A percentile compares a stretch with the other conserved stretches of the same genome.
phyloP scores from a whole-genome alignment of 1,139 yeast species.

The Debaryomycetaceae sp. region DNA sequence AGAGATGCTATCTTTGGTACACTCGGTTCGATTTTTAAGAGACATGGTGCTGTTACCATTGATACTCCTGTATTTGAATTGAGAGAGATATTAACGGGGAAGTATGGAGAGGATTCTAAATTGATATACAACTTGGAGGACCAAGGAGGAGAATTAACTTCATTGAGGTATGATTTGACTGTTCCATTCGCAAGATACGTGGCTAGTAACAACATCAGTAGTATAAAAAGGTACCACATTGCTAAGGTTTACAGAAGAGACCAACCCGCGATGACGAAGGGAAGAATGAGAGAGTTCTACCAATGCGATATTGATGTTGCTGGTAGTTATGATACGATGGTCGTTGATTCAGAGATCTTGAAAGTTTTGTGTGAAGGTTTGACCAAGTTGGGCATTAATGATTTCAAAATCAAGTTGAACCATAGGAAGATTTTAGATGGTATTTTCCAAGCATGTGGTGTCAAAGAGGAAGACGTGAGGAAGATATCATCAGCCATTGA shows the following conservation, averaged over 20 bases:
- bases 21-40: conserved; percentile 71
- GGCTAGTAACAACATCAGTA: conserved; percentile 88
- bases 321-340: conserved; percentile 88
- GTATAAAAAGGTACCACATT: conserved; percentile 90
- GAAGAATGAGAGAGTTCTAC: conserved; percentile 98
- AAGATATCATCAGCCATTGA: conserved; percentile 93
- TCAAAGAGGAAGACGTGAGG: conserved; percentile 88
- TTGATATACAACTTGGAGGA: conserved; percentile 92
- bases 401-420: conserved; percentile 86
- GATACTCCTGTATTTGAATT: conserved; percentile 97
- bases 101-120: conserved; percentile 97
- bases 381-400: conserved; percentile 74
- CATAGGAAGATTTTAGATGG: conserved; percentile 96
- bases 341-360: conserved; percentile 90
- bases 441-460: conserved; percentile 92
- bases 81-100: conserved; percentile 91
- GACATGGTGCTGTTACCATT: conserved; percentile 96
- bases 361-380: conserved; percentile 82
- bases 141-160: conserved; percentile 97
- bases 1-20: conserved; percentile 82
- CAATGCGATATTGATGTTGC: conserved; percentile 98
- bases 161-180: conserved; percentile 91
- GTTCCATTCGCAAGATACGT: conserved; percentile 97
- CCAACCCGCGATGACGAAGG: conserved; percentile 99
- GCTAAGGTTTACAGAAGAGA: conserved; percentile 98